Evolutionary conservation across 2,329 filamentous ascomycete genomes (phyloP), one percentile per base, ranked within the genome.

Genomic region (Pseudocercospora macadamiae): DNA sequence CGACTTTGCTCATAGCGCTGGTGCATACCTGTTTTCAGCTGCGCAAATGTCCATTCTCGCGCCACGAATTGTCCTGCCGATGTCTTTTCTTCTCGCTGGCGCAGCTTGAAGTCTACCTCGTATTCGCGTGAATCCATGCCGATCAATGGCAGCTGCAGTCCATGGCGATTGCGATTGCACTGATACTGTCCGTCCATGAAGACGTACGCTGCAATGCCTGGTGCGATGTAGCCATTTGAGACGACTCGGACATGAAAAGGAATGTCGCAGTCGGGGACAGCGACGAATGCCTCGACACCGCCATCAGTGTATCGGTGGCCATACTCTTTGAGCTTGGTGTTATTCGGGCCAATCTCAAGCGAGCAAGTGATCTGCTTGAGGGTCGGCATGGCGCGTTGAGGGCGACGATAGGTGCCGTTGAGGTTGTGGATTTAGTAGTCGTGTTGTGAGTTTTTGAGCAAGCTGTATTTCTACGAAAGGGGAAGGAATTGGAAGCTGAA

Each of bases 151-250:
- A 73, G 60, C 54, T 73, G 70, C 28, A 84, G 63, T 32, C 77
- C 70, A 36, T 75, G 73, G 36, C 78, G 74, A 67, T 82, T 82
- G 57, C 83, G 80, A 60, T 85, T 85, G 70, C 80, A 83, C 65
- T 85, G 82, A 61, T 84, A 84, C 4, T 79, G 70, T 16, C 83
- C 83, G 63, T 85, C 83, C 37, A 84, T 83, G 72, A 79, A 85
- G 23, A 85, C 81, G 60, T 81, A 82, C 69, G 82, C 78, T 1
- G 81, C 78, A 9, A 85, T 69, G 0, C 83, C 83, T 21, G 79
- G 75, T 1, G 79, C 79, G 61, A 85, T 82, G 71, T 80, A 85
- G 26, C 75, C 78, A 32, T 70, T 71, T 0, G 81, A 81, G 2
- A 70, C 75, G 36, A 85, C 73, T 59, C 77, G 80, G 32, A 85